Percentiles rank a stretch among this genome's conserved stretches.
phyloP scores from a whole-genome alignment of 2,329 filamentous ascomycete species.

The Byssothecium circinans region DNA sequence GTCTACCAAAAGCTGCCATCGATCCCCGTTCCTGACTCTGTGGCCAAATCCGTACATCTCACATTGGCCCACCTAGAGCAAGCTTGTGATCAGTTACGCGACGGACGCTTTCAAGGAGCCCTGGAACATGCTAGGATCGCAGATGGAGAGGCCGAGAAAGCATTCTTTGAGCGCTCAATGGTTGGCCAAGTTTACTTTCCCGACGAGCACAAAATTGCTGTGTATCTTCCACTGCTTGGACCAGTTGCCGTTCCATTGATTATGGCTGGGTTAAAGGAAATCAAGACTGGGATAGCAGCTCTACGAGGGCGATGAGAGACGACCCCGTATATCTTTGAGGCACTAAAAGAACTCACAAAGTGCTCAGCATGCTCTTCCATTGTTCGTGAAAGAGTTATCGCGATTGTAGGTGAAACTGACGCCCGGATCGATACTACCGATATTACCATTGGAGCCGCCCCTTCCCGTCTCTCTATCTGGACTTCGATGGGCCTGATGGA shows the following conservation, averaged over 20 bases:
- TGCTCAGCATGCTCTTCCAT: no score
- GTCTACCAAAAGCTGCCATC: conserved; percentile 78
- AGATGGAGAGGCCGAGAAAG: conserved; percentile 84
- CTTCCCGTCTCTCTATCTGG: no score
- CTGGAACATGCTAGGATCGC: conserved; percentile 81
- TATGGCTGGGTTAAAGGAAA: conserved; percentile 80
- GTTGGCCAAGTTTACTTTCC: conserved; percentile 98
- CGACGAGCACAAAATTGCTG: conserved; percentile 96
- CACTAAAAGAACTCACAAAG: neutral
- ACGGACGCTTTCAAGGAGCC: conserved; percentile 64
- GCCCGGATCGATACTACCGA: no score
- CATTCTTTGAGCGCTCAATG: conserved; percentile 99
- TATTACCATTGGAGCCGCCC: no score
- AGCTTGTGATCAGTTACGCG: conserved; percentile 70
- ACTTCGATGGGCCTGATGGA: no score
- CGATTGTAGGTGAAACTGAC: no score
- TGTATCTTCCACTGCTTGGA: conserved; percentile 88
- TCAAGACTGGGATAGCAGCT: conserved; percentile 56
- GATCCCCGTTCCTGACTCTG: conserved; percentile 86
- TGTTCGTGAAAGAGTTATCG: no score
- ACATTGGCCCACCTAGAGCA: conserved; percentile 76
- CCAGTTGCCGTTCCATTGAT: conserved; percentile 88
- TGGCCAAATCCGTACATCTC: conserved; percentile 80
- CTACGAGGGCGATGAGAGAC: conserved; percentile 21
- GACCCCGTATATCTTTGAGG: neutral